Evolutionary conservation across 2,329 filamentous ascomycete genomes (phyloP).

Genomic region (Exophiala phaeomuriformis): DNA sequence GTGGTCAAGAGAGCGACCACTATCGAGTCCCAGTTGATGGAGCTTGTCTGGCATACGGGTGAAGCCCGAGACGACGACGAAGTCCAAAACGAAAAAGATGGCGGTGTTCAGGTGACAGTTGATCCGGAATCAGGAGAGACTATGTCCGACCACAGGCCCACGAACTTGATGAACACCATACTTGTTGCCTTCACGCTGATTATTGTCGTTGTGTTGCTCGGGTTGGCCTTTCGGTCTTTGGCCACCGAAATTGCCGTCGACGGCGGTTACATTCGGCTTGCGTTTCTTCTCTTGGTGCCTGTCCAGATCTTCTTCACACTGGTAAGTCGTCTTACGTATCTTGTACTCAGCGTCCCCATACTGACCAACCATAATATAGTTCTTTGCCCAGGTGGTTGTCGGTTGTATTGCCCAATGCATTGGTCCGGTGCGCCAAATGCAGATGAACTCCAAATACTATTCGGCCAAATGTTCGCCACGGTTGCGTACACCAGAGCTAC

Average conservation of each 20-base stretch:
- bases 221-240: constrained; percentile 49
- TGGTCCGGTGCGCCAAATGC: constrained; percentile 40
- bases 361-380: constrained; percentile 62
- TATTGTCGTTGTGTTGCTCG: constrained; percentile 49
- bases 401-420: constrained; percentile 39
- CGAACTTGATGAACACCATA: constrained; percentile 49
- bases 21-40: constrained; percentile 44
- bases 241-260: constrained; percentile 51
- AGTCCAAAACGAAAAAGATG: constrained; percentile 26
- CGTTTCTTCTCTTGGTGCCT: constrained; percentile 47
- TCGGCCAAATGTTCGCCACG: constrained; percentile 38
- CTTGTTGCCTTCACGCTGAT: constrained; percentile 48
- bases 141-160: constrained; percentile 33
- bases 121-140: constrained; percentile 6
- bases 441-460: constrained; percentile 42
- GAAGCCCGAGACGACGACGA: constrained; percentile 37
- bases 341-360: constrained; percentile 77
- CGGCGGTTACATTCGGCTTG: constrained; percentile 47
- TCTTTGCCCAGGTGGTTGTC: constrained; percentile 44
- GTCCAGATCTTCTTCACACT: constrained; percentile 52
- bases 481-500: constrained; percentile 32
- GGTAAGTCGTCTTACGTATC: constrained; percentile 44
- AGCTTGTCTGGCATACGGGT: constrained; percentile 27
- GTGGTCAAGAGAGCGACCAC: constrained; percentile 47
- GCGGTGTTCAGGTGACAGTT: constrained; percentile 9